A percentile compares a stretch with the other conserved stretches of the same genome.
Conservation (phyloP, 73 alveolate genomes). For the Durusdinium trenchii region DNA sequence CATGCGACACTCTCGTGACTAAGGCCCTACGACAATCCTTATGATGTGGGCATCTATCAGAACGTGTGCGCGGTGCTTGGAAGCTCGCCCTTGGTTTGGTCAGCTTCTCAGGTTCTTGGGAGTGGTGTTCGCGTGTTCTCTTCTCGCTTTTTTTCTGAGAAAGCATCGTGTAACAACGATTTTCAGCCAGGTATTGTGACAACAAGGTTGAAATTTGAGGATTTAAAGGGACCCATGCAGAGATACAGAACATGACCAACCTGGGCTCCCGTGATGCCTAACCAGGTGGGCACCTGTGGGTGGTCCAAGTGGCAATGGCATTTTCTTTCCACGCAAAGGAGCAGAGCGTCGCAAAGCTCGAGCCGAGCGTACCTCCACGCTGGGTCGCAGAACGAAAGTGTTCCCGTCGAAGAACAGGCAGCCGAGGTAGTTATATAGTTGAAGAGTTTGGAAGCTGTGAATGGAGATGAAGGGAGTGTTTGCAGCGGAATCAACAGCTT, state of each 20-base stretch:
- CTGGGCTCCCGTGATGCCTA: not conserved
- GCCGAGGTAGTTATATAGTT: not conserved
- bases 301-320: conserved; percentile 77
- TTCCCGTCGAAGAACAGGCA: not conserved
- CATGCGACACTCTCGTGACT: not conserved
- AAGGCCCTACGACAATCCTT: conserved; percentile 71
- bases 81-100: conserved; percentile 65
- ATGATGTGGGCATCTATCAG: conserved; percentile 68
- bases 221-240: too few species aligned
- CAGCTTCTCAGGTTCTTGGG: not conserved
- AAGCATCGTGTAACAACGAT: too few species aligned
- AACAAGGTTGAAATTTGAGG: too few species aligned
- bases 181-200: too few species aligned
- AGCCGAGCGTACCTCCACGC: too few species aligned
- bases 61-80: conserved; percentile 85
- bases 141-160: too few species aligned
- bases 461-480: not conserved
- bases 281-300: conserved; percentile 88
- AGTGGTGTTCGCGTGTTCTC: not conserved
- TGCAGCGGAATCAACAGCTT: not conserved
- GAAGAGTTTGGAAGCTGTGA: not conserved
- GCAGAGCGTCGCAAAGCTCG: not conserved
- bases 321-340: conserved; percentile 65
- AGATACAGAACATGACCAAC: too few species aligned
- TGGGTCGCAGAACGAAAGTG: not conserved